A percentile compares a stretch with the other conserved stretches of the same genome.
phyloP scores from a whole-genome alignment of 179 eudicot genomes.

The Beta lomatogona region DNA sequence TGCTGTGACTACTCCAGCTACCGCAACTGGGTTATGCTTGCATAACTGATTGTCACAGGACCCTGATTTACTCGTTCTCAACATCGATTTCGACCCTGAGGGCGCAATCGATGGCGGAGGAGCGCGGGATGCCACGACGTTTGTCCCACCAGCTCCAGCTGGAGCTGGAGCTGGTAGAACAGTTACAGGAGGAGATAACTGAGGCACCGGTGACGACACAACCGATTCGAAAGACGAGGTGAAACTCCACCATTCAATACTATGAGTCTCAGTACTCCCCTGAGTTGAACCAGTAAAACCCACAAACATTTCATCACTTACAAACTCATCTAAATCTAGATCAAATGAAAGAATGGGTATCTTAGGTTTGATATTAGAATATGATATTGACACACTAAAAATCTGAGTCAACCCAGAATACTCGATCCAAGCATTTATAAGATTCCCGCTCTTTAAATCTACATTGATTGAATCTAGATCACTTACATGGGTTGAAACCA shows the following conservation, averaged over 20 bases:
- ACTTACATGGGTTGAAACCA: slow-evolving; percentile 51
- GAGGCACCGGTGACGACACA: not conserved
- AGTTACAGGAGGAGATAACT: not conserved
- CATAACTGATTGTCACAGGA: slow-evolving; percentile 22
- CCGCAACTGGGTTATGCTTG: slow-evolving; percentile 30
- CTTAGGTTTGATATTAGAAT: slow-evolving; percentile 70
- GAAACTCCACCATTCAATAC: slow-evolving; percentile 89
- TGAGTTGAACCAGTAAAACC: slow-evolving; percentile 88
- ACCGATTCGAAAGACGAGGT: slow-evolving; percentile 33
- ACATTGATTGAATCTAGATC: slow-evolving; percentile 56
- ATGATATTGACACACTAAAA: slow-evolving; percentile 56
- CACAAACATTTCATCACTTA: slow-evolving; percentile 62
- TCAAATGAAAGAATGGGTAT: slow-evolving; percentile 44
- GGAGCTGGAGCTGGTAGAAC: slow-evolving; percentile 38
- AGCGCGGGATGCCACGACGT: slow-evolving; percentile 32
- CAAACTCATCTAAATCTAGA: slow-evolving; percentile 44
- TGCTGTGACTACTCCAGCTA: slow-evolving; percentile 47
- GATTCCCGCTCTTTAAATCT: slow-evolving; percentile 74
- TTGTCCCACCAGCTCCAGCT: slow-evolving; percentile 29
- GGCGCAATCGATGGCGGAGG: slow-evolving; percentile 51
- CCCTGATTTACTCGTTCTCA: not conserved
- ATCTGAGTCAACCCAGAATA: slow-evolving; percentile 49
- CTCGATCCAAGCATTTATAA: slow-evolving; percentile 76
- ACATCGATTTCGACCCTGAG: slow-evolving; percentile 17
- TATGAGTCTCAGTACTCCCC: slow-evolving; percentile 80